A percentile compares a stretch with the other conserved stretches of the same genome.
Evolutionary conservation across 306 rosid species (phyloP).

Genomic region (Rubus parviflorus): DNA sequence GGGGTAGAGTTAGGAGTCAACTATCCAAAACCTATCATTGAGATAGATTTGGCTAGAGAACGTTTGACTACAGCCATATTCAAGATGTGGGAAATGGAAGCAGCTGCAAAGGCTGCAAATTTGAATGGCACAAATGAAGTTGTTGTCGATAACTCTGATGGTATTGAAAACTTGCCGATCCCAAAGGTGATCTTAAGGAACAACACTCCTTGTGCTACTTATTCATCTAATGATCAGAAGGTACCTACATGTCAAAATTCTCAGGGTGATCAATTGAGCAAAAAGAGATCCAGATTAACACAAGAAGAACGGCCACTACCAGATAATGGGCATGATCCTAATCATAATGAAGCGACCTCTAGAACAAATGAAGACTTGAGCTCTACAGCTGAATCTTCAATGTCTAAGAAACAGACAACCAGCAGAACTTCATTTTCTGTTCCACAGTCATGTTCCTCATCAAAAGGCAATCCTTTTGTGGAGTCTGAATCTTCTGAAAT

Average conservation of each 20-base stretch:
- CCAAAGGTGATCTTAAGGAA: constrained; percentile 44
- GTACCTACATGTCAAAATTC: constrained; percentile 64
- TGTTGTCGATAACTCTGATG: constrained; percentile 60
- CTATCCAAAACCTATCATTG: constrained; percentile 77
- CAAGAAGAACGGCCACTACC: constrained; percentile 40
- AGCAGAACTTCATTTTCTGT: constrained; percentile 68
- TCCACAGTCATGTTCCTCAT: constrained; percentile 66
- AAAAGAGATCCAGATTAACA: constrained; percentile 54
- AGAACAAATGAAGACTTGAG: constrained; percentile 55
- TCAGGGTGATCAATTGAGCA: constrained; percentile 28
- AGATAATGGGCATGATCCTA: constrained; percentile 20
- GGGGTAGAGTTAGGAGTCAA: constrained; percentile 88
- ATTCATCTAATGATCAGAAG: constrained; percentile 86
- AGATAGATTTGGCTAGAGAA: constrained; percentile 72
- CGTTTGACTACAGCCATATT: constrained; percentile 70
- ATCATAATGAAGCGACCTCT: constrained; percentile 26
- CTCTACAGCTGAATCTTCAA: constrained; percentile 86
- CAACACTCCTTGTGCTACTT: constrained; percentile 50
- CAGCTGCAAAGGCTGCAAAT: constrained; percentile 48
- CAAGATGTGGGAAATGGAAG: constrained; percentile 85
- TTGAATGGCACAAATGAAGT: constrained; percentile 59
- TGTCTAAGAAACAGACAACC: constrained; percentile 59
- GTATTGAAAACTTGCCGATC: constrained; percentile 37
- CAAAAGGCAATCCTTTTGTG: constrained; percentile 21
- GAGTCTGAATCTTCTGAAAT: constrained; percentile 48